Evolutionary conservation across 352 stramenopile genomes (phyloP).

Genomic region (Phytophthora colocasiae): DNA sequence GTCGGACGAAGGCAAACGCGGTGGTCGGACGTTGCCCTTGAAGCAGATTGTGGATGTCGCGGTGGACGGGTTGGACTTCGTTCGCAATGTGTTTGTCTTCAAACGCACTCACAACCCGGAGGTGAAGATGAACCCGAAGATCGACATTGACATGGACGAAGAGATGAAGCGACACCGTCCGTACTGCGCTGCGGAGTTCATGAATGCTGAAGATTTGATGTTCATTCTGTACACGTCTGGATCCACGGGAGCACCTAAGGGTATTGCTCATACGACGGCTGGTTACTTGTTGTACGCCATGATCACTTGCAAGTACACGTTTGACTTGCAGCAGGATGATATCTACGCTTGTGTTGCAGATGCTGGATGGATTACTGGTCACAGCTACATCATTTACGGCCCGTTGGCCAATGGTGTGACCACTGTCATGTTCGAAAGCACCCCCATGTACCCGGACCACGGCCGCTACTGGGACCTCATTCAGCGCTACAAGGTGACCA

Average conservation of each 20-base stretch:
- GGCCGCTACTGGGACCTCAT: conserved; percentile 98
- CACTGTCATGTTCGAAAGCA: conserved; percentile 99
- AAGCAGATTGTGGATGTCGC: conserved; percentile 97
- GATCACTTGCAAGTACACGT: conserved; percentile 94
- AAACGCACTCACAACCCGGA: conserved; percentile 84
- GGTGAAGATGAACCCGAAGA: conserved; percentile 74
- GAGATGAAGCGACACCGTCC: conserved; percentile 90
- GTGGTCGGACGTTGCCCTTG: conserved; percentile 92
- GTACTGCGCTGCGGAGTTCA: conserved; percentile 95
- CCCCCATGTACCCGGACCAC: conserved; percentile 96
- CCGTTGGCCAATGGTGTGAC: conserved; percentile 97
- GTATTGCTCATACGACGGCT: conserved; percentile 95
- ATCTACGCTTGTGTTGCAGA: conserved; percentile 97
- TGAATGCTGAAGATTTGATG: conserved; percentile 97
- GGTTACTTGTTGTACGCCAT: conserved; percentile 96
- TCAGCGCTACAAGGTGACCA: conserved; percentile 96
- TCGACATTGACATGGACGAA: conserved; percentile 95
- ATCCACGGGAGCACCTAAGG: conserved; percentile 96
- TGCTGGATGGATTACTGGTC: conserved; percentile 97
- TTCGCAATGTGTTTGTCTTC: conserved; percentile 97
- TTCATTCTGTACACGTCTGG: conserved; percentile 99
- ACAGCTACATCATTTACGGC: conserved; percentile 98
- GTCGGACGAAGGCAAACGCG: conserved; percentile 92
- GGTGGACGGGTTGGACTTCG: conserved; percentile 87
- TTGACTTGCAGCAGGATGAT: conserved; percentile 94